Evolutionary conservation across 75 land plant species (phyloP), one percentile per base, ranked within the genome.

Genomic region (Gnetum montanum): DNA sequence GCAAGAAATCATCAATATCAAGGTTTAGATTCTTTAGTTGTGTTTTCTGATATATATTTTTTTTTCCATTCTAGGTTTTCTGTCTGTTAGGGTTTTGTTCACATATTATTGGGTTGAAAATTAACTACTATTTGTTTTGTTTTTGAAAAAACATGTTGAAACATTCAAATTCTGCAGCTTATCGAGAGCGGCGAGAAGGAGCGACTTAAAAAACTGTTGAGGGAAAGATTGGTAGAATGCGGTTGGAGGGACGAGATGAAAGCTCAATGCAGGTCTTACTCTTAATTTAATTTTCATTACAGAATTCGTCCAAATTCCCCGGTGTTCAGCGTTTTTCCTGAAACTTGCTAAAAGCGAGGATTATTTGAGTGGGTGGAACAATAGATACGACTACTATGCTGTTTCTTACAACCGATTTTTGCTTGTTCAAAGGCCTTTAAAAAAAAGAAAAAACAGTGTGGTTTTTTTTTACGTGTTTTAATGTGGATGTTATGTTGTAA

Each of bases 141-240:
- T 41, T 15, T 41, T 41, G n/a, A 41, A 41, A 40, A 0, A 41
- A 18, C 16, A 18, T 41, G n/a, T 41, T 41, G 18, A 15, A 41
- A 41, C 43, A 41, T 0, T 15, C 43, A 41, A 4, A 28, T 4
- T 37, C 8, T 60, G 31, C 56, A 88, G 98, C 35, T 93, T 59
- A 80, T 93, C 31, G 98, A 93, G 60, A 93, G 96, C 61, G 98
- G 98, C 19, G 98, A 93, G 58, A 93, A 89, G 54, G 98, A 93
- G 64, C 69, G 77, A 43, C 55, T 93, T 59, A 93, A 71, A 74
- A 96, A 93, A 68, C 69, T 93, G 35, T 51, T 93, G 55, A 81
- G 90, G 50, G 98, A 93, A 51, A 83, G 98, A 58, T 90, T 93
- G 0, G 65, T 93, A 12, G 98, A 93, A 28, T 93, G 96, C 57